These are phyloP conservation scores for Balakata baccata DNA, from an alignment of 345 rosid genomes.

Conservation along the genomic window DNA sequence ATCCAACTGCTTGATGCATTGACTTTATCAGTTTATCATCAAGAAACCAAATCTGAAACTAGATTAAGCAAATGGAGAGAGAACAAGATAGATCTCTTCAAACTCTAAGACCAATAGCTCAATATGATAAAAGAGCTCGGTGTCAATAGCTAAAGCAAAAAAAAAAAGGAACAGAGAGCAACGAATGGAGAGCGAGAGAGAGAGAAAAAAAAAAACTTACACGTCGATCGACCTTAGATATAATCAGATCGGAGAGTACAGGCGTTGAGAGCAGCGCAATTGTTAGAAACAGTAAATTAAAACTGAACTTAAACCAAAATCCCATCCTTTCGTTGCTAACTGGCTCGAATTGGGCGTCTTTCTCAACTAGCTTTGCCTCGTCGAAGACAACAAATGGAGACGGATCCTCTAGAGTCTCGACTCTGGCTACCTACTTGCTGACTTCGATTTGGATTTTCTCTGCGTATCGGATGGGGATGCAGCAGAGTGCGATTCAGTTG, in stretches of 20 bases:
- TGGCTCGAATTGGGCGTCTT: background rate
- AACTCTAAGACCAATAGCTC: background rate
- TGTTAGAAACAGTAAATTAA: slow-evolving; percentile 41
- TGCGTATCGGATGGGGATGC: background rate
- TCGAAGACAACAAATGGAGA: background rate
- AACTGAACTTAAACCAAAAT: background rate
- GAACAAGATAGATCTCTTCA: background rate
- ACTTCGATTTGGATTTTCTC: background rate
- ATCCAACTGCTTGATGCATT: background rate
- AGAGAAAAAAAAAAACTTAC: slow-evolving; percentile 44
- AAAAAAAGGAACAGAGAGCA: background rate
- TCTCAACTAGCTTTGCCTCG: background rate
- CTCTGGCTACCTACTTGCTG: background rate
- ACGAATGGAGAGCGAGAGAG: background rate
- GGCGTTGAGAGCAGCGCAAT: slow-evolving; percentile 49
- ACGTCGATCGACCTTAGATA: slow-evolving; percentile 88
- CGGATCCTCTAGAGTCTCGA: background rate
- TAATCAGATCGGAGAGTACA: slow-evolving; percentile 67
- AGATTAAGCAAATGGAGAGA: background rate
- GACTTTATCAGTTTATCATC: background rate
- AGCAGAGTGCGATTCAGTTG: background rate
- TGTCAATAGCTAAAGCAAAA: background rate
- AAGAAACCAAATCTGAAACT: background rate
- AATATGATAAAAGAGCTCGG: background rate
- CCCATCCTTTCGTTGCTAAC: background rate